phyloP scores from a whole-genome alignment of 805 yeast genomes.

The Saccharomyces jurei region DNA sequence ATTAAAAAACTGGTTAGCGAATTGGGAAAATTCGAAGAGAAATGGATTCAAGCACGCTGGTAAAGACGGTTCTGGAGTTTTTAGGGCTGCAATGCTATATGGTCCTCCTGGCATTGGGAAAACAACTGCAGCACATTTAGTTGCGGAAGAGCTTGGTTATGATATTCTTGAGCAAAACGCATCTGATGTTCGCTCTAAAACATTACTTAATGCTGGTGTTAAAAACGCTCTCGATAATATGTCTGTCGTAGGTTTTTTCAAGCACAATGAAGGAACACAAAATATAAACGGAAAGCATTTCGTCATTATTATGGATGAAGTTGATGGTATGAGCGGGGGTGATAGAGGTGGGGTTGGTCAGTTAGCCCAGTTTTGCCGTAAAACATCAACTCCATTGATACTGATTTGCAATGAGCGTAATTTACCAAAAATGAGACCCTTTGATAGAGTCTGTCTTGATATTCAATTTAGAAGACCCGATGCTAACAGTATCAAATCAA shows the following conservation, averaged over 20 bases:
- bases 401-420: conserved; percentile 89
- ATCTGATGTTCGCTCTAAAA: conserved; percentile 83
- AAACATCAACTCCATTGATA: conserved; percentile 83
- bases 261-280: conserved; percentile 24
- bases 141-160: conserved; percentile 61
- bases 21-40: conserved; percentile 60
- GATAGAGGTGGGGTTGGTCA: conserved; percentile 98
- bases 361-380: conserved; percentile 75
- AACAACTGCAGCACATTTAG: conserved; percentile 72
- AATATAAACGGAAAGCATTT: conserved; percentile 46
- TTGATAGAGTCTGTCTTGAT: conserved; percentile 74
- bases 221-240: conserved; percentile 70
- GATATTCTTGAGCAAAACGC: conserved; percentile 76
- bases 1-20: conserved; percentile 63
- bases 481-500: conserved; percentile 68
- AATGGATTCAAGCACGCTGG: conserved; percentile 50
- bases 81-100: conserved; percentile 75
- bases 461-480: conserved; percentile 84
- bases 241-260: conserved; percentile 73
- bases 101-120: conserved; percentile 88
- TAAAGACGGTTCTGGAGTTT: conserved; percentile 58
- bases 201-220: conserved; percentile 58
- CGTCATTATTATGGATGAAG: conserved; percentile 94
- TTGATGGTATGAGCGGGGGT: conserved; percentile 98
- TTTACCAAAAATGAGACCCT: conserved; percentile 91